Percentiles rank a stretch among this genome's conserved stretches.
phyloP scores from a whole-genome alignment of 805 yeast species.

The Blastobotrys robertii region DNA sequence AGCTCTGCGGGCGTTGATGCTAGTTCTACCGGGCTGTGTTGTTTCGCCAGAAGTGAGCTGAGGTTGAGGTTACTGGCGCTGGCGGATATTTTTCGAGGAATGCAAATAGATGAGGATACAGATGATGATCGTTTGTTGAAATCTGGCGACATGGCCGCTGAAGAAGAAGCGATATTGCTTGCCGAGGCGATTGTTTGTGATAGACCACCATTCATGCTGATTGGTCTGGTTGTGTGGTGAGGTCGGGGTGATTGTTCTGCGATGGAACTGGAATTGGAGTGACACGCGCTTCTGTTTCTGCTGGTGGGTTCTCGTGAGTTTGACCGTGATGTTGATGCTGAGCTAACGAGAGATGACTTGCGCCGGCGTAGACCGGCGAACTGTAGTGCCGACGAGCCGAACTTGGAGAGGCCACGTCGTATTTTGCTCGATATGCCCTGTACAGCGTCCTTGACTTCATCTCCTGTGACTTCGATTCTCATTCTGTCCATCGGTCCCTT shows the following conservation, averaged over 20 bases:
- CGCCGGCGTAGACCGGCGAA: constrained; percentile 22
- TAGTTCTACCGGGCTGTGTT: background rate
- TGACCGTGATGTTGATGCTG: constrained; percentile 4
- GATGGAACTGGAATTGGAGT: background rate
- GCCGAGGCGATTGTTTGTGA: no score
- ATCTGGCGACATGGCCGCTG: no score
- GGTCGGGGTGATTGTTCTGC: background rate
- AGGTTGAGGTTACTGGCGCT: constrained; percentile 14
- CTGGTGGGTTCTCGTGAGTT: constrained; percentile 2
- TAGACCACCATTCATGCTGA: no score
- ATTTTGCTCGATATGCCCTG: constrained; percentile 69
- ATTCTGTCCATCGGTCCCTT: constrained; percentile 22
- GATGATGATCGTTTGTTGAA: background rate
- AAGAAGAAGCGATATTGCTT: no score
- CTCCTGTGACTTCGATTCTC: constrained; percentile 50
- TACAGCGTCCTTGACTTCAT: constrained; percentile 69
- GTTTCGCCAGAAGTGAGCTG: constrained; percentile 11
- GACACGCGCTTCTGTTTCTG: background rate
- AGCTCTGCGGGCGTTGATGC: no score
- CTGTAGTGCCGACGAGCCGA: constrained; percentile 22
- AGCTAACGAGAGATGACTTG: constrained; percentile 12
- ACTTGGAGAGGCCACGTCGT: constrained; percentile 38
- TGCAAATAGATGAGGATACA: background rate
- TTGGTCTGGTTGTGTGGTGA: no score
- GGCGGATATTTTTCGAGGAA: constrained; percentile 5